Evolutionary conservation across 202 grass and related monocot species (phyloP).

Genomic region (Hordeum pubiflorum): DNA sequence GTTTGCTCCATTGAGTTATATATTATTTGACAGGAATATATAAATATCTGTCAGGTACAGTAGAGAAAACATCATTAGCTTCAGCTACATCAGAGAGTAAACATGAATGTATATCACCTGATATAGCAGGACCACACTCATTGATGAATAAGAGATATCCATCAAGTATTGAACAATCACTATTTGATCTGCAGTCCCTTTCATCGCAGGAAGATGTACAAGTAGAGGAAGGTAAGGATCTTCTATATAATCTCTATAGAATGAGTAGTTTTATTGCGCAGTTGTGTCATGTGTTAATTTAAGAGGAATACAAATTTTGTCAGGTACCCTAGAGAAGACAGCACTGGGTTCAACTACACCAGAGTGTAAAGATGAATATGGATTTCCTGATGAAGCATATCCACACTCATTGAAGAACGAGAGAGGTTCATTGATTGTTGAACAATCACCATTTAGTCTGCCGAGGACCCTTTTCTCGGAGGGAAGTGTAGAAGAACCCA

Average conservation of each 20-base stretch:
- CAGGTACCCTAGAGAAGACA: constrained; percentile 9
- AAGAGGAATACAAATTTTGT: constrained; percentile 5
- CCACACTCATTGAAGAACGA: background rate
- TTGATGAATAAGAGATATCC: background rate
- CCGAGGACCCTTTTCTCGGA: background rate
- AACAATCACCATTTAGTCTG: constrained; percentile 16
- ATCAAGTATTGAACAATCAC: constrained; percentile 3
- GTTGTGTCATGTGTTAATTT: background rate
- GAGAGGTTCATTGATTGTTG: background rate
- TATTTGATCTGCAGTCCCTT: background rate
- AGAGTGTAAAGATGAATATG: constrained; percentile 3
- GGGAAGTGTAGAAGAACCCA: background rate
- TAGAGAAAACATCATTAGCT: background rate
- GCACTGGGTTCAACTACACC: background rate
- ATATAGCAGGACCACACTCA: background rate
- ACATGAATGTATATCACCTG: background rate
- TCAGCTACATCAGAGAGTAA: background rate
- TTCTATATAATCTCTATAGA: background rate
- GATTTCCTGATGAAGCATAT: background rate
- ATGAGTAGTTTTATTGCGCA: background rate
- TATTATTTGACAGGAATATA: background rate
- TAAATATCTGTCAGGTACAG: constrained; percentile 25
- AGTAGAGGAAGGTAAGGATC: constrained; percentile 7
- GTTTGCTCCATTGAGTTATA: background rate
- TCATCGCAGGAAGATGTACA: background rate